Conservation (phyloP, 192 early-diverging fungal genomes). For the Borealophlyctis nickersoniae region DNA sequence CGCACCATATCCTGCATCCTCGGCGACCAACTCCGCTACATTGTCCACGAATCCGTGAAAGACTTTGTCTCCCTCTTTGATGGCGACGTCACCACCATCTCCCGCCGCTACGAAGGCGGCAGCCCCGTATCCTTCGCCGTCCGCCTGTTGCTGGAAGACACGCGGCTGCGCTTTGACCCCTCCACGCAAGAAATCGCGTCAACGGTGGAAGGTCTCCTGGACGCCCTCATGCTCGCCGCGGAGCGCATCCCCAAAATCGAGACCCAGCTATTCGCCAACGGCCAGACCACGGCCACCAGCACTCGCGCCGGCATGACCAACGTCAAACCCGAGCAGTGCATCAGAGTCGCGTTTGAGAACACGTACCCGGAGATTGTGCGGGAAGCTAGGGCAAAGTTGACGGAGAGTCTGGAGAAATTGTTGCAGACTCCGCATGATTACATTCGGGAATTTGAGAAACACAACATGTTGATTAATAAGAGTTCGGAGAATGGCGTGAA, state of each 20-base stretch:
- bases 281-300: slow-evolving; percentile 29
- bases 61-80: slow-evolving; percentile 55
- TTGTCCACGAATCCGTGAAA: slow-evolving; percentile 44
- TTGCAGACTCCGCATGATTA: slow-evolving; percentile 47
- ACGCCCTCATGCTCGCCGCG: slow-evolving; percentile 41
- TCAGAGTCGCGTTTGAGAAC: slow-evolving; percentile 51
- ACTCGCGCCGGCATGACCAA: slow-evolving; percentile 38
- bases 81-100: slow-evolving; percentile 16
- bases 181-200: slow-evolving; percentile 38
- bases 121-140: slow-evolving; percentile 41
- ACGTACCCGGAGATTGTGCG: slow-evolving; percentile 49
- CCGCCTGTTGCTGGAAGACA: slow-evolving; percentile 44
- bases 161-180: slow-evolving; percentile 47
- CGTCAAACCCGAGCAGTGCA: slow-evolving; percentile 52
- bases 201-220: slow-evolving; percentile 46
- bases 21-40: slow-evolving; percentile 47
- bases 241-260: slow-evolving; percentile 56
- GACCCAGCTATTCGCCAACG: slow-evolving; percentile 53
- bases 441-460: slow-evolving; percentile 49
- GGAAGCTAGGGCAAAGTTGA: slow-evolving; percentile 33
- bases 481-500: slow-evolving; percentile 41
- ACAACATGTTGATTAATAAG: slow-evolving; percentile 37
- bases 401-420: slow-evolving; percentile 26
- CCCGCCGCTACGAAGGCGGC: slow-evolving; percentile 17
- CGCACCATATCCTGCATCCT: slow-evolving; percentile 47